Evolutionary conservation across 1,284 basidiomycete genomes (phyloP).

Genomic region (Cutaneotrichosporon sp.): DNA sequence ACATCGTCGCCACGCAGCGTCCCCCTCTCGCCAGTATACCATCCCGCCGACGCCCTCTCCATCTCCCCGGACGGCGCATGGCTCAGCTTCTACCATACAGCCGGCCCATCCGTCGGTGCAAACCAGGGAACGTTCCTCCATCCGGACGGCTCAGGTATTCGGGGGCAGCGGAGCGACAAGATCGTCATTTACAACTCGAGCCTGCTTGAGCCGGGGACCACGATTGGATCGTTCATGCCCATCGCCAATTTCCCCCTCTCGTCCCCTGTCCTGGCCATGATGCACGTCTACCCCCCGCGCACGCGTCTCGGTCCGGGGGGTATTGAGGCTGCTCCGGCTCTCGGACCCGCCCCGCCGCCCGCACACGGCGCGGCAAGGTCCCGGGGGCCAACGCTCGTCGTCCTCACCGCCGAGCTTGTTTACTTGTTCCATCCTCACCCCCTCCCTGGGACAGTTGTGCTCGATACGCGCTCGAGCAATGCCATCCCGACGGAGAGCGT

Average conservation of each 20-base stretch:
- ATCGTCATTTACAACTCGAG: constrained; percentile 19
- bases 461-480: constrained; percentile 15
- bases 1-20: constrained; percentile 22
- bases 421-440: constrained; percentile 28
- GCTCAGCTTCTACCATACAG: constrained; percentile 21
- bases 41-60: constrained; percentile 20
- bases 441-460: constrained; percentile 10
- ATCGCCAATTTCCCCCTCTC: constrained; percentile 25
- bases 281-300: constrained; percentile 33
- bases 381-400: constrained; percentile 29
- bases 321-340: constrained; percentile 14
- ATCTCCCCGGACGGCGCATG: constrained; percentile 36
- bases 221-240: constrained; percentile 16
- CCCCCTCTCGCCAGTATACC: constrained; percentile 20
- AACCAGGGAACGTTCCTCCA: constrained; percentile 19
- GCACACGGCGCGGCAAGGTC: constrained; percentile 9
- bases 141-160: background rate
- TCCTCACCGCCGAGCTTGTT: constrained; percentile 25
- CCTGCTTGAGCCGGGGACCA: constrained; percentile 25
- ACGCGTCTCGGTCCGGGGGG: constrained; percentile 16
- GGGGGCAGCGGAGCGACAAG: constrained; percentile 8
- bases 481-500: constrained; percentile 9
- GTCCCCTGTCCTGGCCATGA: constrained; percentile 23
- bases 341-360: constrained; percentile 28
- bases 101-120: background rate